Evolutionary conservation across 2,329 filamentous ascomycete species (phyloP).

Genomic region (Penicillium sp.): DNA sequence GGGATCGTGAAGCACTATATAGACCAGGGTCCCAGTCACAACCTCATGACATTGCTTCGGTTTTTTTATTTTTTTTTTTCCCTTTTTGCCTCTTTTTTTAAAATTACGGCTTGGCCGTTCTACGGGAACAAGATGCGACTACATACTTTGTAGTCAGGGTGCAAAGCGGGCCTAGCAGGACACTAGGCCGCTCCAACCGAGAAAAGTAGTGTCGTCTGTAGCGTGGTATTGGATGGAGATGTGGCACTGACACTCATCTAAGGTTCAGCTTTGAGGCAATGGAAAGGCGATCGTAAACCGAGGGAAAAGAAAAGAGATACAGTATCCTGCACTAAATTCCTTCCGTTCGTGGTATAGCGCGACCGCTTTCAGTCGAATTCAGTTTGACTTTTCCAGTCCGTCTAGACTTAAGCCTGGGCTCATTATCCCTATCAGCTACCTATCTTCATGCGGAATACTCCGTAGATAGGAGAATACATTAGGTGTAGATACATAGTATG

Average conservation of each 20-base stretch:
- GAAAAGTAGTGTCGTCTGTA: neutral
- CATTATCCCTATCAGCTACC: neutral
- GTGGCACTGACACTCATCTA: neutral
- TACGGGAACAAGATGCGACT: constrained; percentile 5
- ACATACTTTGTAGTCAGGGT: neutral
- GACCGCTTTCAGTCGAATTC: neutral
- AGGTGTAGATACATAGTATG: too few relatives aligned
- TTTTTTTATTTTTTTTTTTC: neutral
- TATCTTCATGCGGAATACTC: too few relatives aligned
- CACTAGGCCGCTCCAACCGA: neutral
- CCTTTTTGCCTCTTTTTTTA: constrained; percentile 2
- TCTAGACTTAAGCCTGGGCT: neutral
- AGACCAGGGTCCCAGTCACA: constrained; percentile 4
- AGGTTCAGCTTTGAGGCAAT: neutral
- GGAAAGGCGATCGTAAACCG: neutral
- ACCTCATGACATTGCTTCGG: neutral
- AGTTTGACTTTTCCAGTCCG: neutral
- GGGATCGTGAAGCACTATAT: constrained; percentile 16
- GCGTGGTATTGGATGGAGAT: neutral
- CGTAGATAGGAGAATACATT: neutral
- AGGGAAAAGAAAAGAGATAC: neutral
- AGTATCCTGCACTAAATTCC: neutral
- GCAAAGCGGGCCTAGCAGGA: neutral
- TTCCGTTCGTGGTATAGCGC: neutral
- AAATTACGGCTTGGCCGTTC: constrained; percentile 5